phyloP scores from a whole-genome alignment of 1,284 basidiomycete species.

The Moesziomyces sp. region DNA sequence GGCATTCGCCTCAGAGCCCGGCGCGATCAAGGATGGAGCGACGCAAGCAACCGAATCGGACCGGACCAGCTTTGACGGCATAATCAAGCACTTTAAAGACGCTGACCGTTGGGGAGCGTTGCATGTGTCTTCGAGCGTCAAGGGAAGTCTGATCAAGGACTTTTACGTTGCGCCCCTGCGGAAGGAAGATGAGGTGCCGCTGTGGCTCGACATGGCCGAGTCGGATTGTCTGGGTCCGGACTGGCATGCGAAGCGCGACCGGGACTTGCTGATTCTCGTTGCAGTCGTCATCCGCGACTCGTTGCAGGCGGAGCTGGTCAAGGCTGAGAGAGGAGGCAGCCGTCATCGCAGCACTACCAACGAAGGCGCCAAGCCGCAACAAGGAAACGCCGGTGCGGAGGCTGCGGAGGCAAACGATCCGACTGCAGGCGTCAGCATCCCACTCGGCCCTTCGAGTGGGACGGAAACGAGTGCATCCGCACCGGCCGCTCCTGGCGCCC shows the following conservation, averaged over 20 bases:
- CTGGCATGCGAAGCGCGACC: slow-evolving; percentile 33
- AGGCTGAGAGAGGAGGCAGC: slow-evolving; percentile 12
- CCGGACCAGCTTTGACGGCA: slow-evolving; percentile 25
- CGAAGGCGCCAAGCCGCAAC: slow-evolving; percentile 9
- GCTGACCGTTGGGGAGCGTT: slow-evolving; percentile 62
- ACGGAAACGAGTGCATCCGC: not conserved
- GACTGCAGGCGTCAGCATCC: slow-evolving; percentile 16
- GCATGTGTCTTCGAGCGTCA: slow-evolving; percentile 47
- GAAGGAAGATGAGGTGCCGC: slow-evolving; percentile 53
- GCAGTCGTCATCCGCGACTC: slow-evolving; percentile 56
- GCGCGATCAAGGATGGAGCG: slow-evolving; percentile 22
- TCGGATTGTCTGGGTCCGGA: slow-evolving; percentile 45
- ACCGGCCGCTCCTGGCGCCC: not conserved
- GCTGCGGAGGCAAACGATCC: slow-evolving; percentile 21
- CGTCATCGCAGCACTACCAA: slow-evolving; percentile 25
- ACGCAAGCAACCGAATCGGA: slow-evolving; percentile 17
- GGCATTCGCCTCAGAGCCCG: slow-evolving; percentile 53
- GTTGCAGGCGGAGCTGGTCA: slow-evolving; percentile 24
- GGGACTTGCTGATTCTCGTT: slow-evolving; percentile 56
- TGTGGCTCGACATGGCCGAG: slow-evolving; percentile 57
- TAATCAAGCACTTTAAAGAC: slow-evolving; percentile 34
- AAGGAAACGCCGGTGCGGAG: not conserved
- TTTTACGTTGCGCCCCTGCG: slow-evolving; percentile 63
- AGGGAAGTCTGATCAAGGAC: slow-evolving; percentile 60
- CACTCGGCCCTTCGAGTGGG: slow-evolving; percentile 1